Conservation (phyloP, 495 filamentous ascomycete species). For the Venustampulla echinocandica region DNA sequence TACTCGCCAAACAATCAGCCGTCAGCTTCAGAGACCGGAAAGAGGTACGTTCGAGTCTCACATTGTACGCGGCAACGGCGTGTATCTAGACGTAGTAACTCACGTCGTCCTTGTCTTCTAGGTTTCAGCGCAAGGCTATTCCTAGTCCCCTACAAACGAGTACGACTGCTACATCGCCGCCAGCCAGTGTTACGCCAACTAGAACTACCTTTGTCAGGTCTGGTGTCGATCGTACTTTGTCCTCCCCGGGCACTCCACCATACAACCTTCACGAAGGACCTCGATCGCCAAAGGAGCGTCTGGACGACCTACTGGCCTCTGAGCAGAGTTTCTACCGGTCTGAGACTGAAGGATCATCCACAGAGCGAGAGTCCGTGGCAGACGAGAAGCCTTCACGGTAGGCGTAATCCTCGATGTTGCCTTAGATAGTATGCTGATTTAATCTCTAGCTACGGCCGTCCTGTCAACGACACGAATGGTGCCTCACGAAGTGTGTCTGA, state of each 20-base stretch:
- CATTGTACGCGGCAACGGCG: neutral
- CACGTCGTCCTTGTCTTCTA: slow-evolving; percentile 5
- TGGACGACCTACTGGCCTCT: slow-evolving; percentile 24
- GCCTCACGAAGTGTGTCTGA: slow-evolving; percentile 25
- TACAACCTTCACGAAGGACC: slow-evolving; percentile 8
- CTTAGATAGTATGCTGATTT: neutral
- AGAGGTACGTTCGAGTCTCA: slow-evolving; percentile 15
- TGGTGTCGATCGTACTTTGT: slow-evolving; percentile 11
- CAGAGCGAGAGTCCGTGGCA: slow-evolving; percentile 1
- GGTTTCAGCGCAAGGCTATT: slow-evolving; percentile 24
- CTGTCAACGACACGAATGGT: slow-evolving; percentile 19
- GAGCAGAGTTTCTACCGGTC: slow-evolving; percentile 21
- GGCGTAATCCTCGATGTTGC: neutral
- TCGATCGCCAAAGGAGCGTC: slow-evolving; percentile 25
- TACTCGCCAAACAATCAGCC: slow-evolving; percentile 16
- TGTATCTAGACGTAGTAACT: neutral
- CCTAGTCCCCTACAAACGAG: slow-evolving; percentile 27
- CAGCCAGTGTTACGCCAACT: slow-evolving; percentile 20
- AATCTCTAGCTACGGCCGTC: slow-evolving; percentile 11
- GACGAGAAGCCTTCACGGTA: slow-evolving; percentile 15
- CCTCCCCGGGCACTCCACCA: neutral
- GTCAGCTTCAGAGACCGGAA: slow-evolving; percentile 11
- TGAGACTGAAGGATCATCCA: slow-evolving; percentile 9
- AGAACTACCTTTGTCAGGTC: slow-evolving; percentile 18
- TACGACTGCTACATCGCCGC: slow-evolving; percentile 17